Evolutionary conservation across 2,329 filamentous ascomycete genomes (phyloP).

Genomic region (Penicillium sp.): DNA sequence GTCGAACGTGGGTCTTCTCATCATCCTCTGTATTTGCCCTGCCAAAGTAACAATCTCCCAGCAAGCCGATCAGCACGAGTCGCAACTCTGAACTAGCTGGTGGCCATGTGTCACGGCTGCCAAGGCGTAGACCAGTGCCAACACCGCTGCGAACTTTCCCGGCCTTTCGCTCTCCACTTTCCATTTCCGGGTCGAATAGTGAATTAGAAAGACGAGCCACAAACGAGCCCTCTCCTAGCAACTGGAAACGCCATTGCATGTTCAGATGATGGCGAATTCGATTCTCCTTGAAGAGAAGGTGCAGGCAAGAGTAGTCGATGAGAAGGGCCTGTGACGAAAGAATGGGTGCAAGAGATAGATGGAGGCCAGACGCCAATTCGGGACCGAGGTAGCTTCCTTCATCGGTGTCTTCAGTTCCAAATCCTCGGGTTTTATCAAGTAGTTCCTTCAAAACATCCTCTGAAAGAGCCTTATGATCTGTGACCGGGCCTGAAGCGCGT

Average conservation of each 20-base stretch:
- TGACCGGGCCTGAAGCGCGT: constrained; percentile 23
- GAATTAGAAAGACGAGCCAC: constrained; percentile 74
- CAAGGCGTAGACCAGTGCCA: constrained; percentile 77
- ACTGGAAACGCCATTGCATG: constrained; percentile 74
- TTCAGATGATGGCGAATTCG: constrained; percentile 68
- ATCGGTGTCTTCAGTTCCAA: constrained; percentile 11
- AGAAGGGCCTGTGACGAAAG: constrained; percentile 71
- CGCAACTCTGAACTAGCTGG: constrained; percentile 92
- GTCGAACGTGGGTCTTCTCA: constrained; percentile 22
- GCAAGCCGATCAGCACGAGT: constrained; percentile 78
- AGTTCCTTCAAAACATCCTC: constrained; percentile 30
- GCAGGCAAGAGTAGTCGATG: constrained; percentile 73
- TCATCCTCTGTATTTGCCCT: constrained; percentile 16
- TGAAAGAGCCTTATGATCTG: constrained; percentile 21
- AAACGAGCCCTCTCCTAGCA: constrained; percentile 83
- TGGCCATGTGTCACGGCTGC: constrained; percentile 81
- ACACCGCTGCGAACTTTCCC: constrained; percentile 68
- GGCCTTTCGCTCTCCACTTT: constrained; percentile 69
- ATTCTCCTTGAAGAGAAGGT: constrained; percentile 72
- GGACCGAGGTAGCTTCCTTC: constrained; percentile 31
- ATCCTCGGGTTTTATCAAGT: constrained; percentile 22
- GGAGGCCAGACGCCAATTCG: constrained; percentile 52
- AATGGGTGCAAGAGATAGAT: constrained; percentile 71
- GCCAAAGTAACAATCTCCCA: constrained; percentile 68
- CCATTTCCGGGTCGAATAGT: constrained; percentile 78